Evolutionary conservation across 2,329 filamentous ascomycete genomes (phyloP), one percentile per base, ranked within the genome.

Genomic region (Sporothrix protearum): DNA sequence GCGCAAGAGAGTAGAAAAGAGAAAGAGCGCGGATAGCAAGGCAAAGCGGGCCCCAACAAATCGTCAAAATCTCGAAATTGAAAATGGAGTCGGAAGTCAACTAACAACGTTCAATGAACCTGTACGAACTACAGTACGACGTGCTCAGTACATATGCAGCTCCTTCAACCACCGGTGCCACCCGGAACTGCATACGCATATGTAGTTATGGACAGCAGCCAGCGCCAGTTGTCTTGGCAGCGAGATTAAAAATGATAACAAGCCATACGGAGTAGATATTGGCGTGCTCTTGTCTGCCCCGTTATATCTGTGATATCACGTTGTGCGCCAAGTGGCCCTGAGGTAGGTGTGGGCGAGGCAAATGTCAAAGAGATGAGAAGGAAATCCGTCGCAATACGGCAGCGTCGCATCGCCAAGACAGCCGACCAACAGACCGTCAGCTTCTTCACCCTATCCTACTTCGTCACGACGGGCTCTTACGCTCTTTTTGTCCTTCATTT

Each of bases 321-420:
- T 64, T 28, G 36, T 45, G 59, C 59, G 59, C 36, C 36, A 64
- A 45, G 33, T 63, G 36, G 36, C 36, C n/a, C 42, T n/a, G 42
- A 47, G 42, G 42, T 14, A 47, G 42, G 42, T 47, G 42, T 47
- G 42, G 42, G 42, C 14, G 33, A 61, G 30, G 59, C 36, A 49
- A n/a, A 49, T 16, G 55, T 2, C 14, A 8, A 66, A 6, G 16
- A 67, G 25, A 67, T 36, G 42, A 67, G 39, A 61, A 61, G n/a
- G 36, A 64, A 36, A 64, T 64, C 59, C 36, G 36, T 42, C 33
- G 36, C 45, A 33, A 66, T 66, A n/a, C 45, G 25, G 25, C 63
- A 49, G 63, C 42, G 63, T 67, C 28, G 10, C 49, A 69, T 69
- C 39, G 33, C 68, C 67, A 69, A 69, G 49, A 53, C 45, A 68